These are phyloP conservation scores for Aspergillus sp. DNA, from an alignment of 2,329 filamentous ascomycete species.

Conservation along the genomic window DNA sequence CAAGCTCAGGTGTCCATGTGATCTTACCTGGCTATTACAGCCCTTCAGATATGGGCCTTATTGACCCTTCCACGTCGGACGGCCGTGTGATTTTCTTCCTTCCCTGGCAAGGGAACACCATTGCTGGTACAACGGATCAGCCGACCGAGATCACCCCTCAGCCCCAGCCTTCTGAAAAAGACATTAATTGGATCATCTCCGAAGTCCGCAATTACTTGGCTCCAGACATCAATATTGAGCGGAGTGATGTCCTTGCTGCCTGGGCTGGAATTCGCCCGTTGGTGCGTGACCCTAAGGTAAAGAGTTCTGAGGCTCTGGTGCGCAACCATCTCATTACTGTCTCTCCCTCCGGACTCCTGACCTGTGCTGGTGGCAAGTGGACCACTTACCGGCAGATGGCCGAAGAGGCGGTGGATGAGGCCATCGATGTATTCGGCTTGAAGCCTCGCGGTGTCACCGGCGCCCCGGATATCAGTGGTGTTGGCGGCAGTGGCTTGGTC, in stretches of 20 bases:
- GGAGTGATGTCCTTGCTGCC: conserved; percentile 83
- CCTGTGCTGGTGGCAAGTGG: conserved; percentile 88
- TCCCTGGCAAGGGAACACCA: conserved; percentile 90
- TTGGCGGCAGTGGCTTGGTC: conserved; percentile 68
- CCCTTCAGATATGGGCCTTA: conserved; percentile 81
- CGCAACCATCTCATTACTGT: conserved; percentile 82
- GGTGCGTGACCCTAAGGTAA: conserved; percentile 81
- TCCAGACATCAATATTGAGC: conserved; percentile 79
- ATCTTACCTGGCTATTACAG: conserved; percentile 86
- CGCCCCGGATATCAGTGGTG: conserved; percentile 67
- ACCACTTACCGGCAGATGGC: conserved; percentile 93
- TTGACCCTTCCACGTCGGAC: conserved; percentile 83
- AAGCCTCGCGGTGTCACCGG: conserved; percentile 58
- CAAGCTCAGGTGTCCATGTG: conserved; percentile 81
- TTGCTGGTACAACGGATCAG: conserved; percentile 83
- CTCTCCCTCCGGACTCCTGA: conserved; percentile 77
- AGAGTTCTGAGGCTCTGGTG: conserved; percentile 83
- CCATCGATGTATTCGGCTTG: conserved; percentile 69
- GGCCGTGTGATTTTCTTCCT: conserved; percentile 91
- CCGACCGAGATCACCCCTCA: conserved; percentile 71
- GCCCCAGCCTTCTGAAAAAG: conserved; percentile 76
- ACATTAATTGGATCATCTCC: conserved; percentile 83
- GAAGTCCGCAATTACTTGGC: conserved; percentile 81
- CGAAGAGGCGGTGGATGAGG: conserved; percentile 82
- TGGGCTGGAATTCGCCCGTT: conserved; percentile 88